Base-by-base conservation (phyloP, 805 yeast species). In the Candida sanyiensis region DNA sequence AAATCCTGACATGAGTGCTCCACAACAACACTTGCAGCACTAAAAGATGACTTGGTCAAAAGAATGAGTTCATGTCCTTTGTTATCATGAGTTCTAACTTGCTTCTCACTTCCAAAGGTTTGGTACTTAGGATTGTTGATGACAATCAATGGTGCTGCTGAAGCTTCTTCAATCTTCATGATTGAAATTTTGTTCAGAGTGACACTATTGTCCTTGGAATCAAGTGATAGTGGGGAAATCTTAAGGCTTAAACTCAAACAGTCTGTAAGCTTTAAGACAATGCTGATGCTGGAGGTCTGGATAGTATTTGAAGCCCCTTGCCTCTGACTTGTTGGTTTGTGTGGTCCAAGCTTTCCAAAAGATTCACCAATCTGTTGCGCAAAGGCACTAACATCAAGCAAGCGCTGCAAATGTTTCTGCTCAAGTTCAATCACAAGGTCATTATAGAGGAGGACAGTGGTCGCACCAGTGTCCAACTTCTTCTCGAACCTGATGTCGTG, bases 401-500 rank as follows among this genome's bases (percentile, higher is more conserved):
- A 31, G 5, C 50, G 45, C 27, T 58, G 54, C 7, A 63, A 38
- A n/a, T 49, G 46, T 1, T 36, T 15, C 4, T 20, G 12, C 7
- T 51, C 46, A 17, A 56, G 18, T 9, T 43, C 28, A 1, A 53
- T 6, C 3, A 29, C 27, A 0, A 71, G 68, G 0, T 61, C 56
- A 42, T 75, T 75, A 0, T 77, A 64, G 16, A 71, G 54, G 2
- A 75, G 51, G 0, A 69, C 21, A 0, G 77, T 70, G 15, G 64
- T 54, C 28, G 69, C 69, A 11, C 52, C 49, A 0, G 54, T 40
- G 9, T 47, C 52, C 7, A 52, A 43, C 34, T 67, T 64, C 17
- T 67, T 41, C 50, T 79, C 83, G 51, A 78, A 73, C 24, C 80
- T 51, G 3, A 79, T 34, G 46, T 79, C 85, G 6, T 72, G 70